Conservation (phyloP, 2,329 filamentous ascomycete species). For the Colletotrichum tabaci region DNA sequence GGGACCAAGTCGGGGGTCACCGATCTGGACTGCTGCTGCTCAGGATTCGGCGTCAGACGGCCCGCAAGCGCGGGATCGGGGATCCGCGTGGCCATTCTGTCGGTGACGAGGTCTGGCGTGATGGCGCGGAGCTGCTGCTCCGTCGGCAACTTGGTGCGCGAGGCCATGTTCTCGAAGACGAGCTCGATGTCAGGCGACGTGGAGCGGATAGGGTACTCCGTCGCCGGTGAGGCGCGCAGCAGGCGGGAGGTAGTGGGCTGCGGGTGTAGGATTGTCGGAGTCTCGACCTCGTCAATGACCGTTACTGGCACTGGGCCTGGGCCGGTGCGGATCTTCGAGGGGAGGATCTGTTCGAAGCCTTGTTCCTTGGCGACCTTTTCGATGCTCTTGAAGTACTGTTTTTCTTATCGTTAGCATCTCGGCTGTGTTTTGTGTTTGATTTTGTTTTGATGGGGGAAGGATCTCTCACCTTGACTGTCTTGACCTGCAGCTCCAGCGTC, state of each 20-base stretch:
- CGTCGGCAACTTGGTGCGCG: conserved; percentile 55
- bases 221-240: conserved; percentile 68
- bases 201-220: conserved; percentile 69
- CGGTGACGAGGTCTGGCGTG: conserved; percentile 72
- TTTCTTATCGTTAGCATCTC: neutral
- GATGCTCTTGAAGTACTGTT: conserved; percentile 79
- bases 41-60: conserved; percentile 65
- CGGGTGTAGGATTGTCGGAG: conserved; percentile 65
- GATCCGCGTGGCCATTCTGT: conserved; percentile 58
- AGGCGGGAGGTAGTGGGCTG: conserved; percentile 70
- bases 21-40: conserved; percentile 51
- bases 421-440: neutral
- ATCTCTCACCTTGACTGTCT: conserved; percentile 73
- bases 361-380: conserved; percentile 73
- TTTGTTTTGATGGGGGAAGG: neutral
- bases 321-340: conserved; percentile 69
- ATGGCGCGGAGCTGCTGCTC: conserved; percentile 53
- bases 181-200: conserved; percentile 38
- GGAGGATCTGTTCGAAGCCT: conserved; percentile 71
- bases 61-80: conserved; percentile 61
- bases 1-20: conserved; percentile 72
- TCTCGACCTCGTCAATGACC: conserved; percentile 60
- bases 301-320: conserved; percentile 57
- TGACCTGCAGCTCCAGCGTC: conserved; percentile 80
- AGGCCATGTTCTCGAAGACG: conserved; percentile 38